These are phyloP conservation scores for Naganishia vaughanmartiniae DNA, from an alignment of 768 basidiomycete genomes.

Conservation along the genomic window DNA sequence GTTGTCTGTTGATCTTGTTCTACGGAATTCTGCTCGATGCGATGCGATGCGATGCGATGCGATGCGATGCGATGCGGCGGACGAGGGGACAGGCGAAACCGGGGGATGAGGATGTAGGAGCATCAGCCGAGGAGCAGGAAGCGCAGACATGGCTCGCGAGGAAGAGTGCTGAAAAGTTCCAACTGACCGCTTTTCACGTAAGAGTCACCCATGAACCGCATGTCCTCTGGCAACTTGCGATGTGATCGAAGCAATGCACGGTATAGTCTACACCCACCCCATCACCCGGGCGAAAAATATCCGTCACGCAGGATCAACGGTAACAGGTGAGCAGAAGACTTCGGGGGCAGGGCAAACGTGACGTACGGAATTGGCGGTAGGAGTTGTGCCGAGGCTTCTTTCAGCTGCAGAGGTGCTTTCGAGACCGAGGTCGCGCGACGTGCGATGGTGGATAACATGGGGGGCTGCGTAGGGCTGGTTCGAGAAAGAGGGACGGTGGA, in stretches of 20 bases:
- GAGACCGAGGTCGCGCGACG: constrained; percentile 31
- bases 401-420: constrained; percentile 25
- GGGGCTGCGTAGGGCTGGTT: neutral
- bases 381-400: constrained; percentile 62
- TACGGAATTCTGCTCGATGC: constrained; percentile 78
- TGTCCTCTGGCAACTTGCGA: constrained; percentile 66
- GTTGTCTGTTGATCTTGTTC: constrained; percentile 75
- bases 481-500: neutral
- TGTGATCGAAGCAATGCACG: constrained; percentile 78
- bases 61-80: neutral
- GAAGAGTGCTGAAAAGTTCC: too few species aligned
- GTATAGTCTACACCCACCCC: constrained; percentile 66
- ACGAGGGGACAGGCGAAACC: neutral
- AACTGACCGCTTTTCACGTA: constrained; percentile 67
- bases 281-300: too few species aligned
- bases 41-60: too few species aligned
- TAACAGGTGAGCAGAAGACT: neutral
- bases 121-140: too few species aligned
- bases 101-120: too few species aligned
- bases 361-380: constrained; percentile 81
- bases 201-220: constrained; percentile 78
- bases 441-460: constrained; percentile 4
- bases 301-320: neutral
- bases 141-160: too few species aligned
- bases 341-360: neutral